These are phyloP conservation scores for Thraustotheca clavata DNA, from an alignment of 352 stramenopile genomes.

Conservation along the genomic window DNA sequence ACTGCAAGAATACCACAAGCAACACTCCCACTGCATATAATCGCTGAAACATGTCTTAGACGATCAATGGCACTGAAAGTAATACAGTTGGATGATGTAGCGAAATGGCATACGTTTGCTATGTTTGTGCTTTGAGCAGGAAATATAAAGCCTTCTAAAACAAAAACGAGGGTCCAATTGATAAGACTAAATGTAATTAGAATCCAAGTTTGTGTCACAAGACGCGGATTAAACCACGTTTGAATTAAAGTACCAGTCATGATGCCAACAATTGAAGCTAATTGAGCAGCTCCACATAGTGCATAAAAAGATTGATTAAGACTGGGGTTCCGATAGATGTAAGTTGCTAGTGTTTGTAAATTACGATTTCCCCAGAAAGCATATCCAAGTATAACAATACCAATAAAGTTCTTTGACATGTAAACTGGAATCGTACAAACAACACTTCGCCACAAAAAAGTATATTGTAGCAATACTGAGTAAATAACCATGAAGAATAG, in stretches of 20 bases:
- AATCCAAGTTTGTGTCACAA: constrained; percentile 21
- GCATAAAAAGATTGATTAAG: constrained; percentile 3
- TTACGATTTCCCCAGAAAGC: constrained; percentile 24
- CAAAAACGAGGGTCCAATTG: constrained; percentile 23
- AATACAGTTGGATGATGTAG: constrained; percentile 21
- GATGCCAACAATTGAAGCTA: constrained; percentile 23
- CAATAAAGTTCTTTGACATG: constrained; percentile 23
- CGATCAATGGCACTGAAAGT: constrained; percentile 11
- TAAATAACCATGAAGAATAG: constrained; percentile 22
- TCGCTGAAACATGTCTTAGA: constrained; percentile 19
- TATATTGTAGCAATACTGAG: constrained; percentile 18
- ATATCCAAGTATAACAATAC: constrained; percentile 18
- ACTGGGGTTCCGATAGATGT: constrained; percentile 17
- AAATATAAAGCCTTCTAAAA: constrained; percentile 20
- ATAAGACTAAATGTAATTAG: constrained; percentile 21
- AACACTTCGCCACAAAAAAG: constrained; percentile 15
- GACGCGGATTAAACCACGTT: constrained; percentile 20
- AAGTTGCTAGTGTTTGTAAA: constrained; percentile 24
- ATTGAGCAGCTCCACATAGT: constrained; percentile 20
- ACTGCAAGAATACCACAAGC: constrained; percentile 17
- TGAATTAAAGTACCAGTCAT: constrained; percentile 25
- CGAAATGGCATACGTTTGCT: constrained; percentile 3
- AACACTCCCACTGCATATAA: constrained; percentile 14
- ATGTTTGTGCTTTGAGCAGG: background rate
- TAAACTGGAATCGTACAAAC: constrained; percentile 23